Percentiles rank a stretch among this genome's conserved stretches.
phyloP scores from a whole-genome alignment of 192 early-diverging fungal species.

The Coemansia sp. region DNA sequence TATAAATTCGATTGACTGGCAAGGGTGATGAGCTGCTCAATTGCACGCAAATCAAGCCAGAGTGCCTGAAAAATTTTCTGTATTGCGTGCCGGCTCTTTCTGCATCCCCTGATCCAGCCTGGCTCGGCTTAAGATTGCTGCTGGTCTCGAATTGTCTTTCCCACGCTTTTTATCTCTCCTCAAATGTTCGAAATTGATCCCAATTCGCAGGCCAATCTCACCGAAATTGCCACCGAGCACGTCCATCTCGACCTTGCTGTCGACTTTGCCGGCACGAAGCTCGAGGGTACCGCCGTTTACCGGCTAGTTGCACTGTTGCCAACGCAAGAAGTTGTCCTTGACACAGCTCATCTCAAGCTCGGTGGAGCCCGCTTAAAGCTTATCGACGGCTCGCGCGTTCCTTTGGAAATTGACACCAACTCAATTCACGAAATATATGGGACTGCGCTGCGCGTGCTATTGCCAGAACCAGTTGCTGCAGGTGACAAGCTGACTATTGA shows the following conservation, averaged over 20 bases:
- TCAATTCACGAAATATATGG: conserved; percentile 69
- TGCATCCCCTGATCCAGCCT: not conserved
- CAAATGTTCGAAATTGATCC: conserved; percentile 66
- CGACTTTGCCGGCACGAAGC: conserved; percentile 71
- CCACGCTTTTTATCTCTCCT: conserved; percentile 1
- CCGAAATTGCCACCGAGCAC: conserved; percentile 71
- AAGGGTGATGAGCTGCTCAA: not conserved
- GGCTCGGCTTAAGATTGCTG: not conserved
- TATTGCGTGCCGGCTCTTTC: not conserved
- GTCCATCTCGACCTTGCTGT: conserved; percentile 73
- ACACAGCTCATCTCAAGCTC: conserved; percentile 58
- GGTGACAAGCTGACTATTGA: conserved; percentile 59
- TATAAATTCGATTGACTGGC: not conserved
- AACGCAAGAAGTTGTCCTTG: conserved; percentile 65
- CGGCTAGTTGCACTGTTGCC: conserved; percentile 58
- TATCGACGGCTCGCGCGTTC: conserved; percentile 1
- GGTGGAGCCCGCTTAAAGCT: conserved; percentile 13
- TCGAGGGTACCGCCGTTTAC: conserved; percentile 68
- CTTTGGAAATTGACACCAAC: conserved; percentile 30
- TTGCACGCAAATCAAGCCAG: not conserved
- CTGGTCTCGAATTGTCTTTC: not conserved
- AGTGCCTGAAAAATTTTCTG: not conserved
- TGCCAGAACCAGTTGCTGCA: conserved; percentile 51
- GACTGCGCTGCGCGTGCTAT: conserved; percentile 65
- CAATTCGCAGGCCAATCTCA: conserved; percentile 79